A percentile compares a stretch with the other conserved stretches of the same genome.
Evolutionary conservation across 225 moss, liverwort and hornwort genomes (phyloP).

Genomic region (Physcomitrellopsis africana): DNA sequence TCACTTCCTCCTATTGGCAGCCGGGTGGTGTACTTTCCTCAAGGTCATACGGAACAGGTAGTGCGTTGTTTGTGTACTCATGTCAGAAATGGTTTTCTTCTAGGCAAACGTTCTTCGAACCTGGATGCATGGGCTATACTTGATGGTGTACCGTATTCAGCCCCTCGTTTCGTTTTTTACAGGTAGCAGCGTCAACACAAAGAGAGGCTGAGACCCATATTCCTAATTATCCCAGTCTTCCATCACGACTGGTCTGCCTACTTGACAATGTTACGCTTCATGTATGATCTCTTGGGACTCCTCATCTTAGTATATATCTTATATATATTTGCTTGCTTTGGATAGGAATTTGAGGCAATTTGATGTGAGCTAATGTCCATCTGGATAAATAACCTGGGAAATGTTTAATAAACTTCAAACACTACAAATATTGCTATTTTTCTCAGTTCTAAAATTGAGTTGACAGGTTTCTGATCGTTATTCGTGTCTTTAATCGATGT

Average conservation of each 20-base stretch:
- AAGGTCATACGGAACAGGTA: constrained; percentile 69
- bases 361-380: constrained; percentile 18
- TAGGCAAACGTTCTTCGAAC: constrained; percentile 13
- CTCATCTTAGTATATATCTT: constrained; percentile 13
- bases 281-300: constrained; percentile 40
- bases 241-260: constrained; percentile 54
- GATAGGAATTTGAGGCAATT: constrained; percentile 1
- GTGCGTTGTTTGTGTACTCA: constrained; percentile 20
- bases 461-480: constrained; percentile 18
- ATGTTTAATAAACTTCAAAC: constrained; percentile 9
- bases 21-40: constrained; percentile 62
- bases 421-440: background rate
- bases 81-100: background rate
- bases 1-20: constrained; percentile 57
- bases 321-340: constrained; percentile 15
- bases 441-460: background rate
- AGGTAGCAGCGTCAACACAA: constrained; percentile 70
- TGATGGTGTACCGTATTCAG: constrained; percentile 21
- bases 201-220: constrained; percentile 63
- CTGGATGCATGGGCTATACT: constrained; percentile 26
- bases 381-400: background rate
- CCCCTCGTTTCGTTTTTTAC: constrained; percentile 16
- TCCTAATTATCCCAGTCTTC: constrained; percentile 64
- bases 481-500: constrained; percentile 1
- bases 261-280: constrained; percentile 65